These are phyloP conservation scores for Camelina neglecta DNA, from an alignment of 345 rosid species.

Conservation along the genomic window DNA sequence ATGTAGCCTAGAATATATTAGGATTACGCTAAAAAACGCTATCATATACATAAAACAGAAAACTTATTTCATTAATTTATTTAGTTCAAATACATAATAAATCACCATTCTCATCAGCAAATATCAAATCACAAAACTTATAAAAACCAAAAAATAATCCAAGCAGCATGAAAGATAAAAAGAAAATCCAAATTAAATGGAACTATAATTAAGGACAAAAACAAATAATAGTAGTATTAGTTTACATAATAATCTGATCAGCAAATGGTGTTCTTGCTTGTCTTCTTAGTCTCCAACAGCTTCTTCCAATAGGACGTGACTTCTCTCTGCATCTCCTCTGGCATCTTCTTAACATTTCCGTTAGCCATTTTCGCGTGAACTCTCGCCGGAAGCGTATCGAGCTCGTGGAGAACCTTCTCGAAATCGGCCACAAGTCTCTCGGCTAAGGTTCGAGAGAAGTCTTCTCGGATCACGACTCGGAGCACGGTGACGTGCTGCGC, in stretches of 20 bases:
- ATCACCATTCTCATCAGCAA: too few species aligned
- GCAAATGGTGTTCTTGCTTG: slow-evolving; percentile 47
- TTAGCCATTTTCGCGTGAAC: slow-evolving; percentile 47
- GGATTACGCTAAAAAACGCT: too few species aligned
- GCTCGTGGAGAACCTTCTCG: slow-evolving; percentile 75
- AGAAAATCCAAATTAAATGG: too few species aligned
- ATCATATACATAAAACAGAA: too few species aligned
- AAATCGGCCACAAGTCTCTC: slow-evolving; percentile 66
- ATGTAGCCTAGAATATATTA: too few species aligned
- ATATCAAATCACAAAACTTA: too few species aligned
- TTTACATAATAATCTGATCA: too few species aligned
- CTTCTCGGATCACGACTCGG: slow-evolving; percentile 80
- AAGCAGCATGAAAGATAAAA: too few species aligned
- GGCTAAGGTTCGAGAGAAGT: slow-evolving; percentile 71
- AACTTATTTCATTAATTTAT: too few species aligned
- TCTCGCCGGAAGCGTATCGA: slow-evolving; percentile 64
- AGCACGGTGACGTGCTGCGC: slow-evolving; percentile 79
- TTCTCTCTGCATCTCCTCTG: slow-evolving; percentile 67
- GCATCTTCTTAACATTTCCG: slow-evolving; percentile 62
- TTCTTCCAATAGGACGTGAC: slow-evolving; percentile 75
- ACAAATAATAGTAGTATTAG: background rate
- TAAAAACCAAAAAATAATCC: too few species aligned
- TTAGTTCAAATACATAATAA: too few species aligned
- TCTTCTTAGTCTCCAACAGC: slow-evolving; percentile 58
- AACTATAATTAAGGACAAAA: too few species aligned